Conservation (phyloP, 176 grass and related monocot genomes). For the Themeda triandra region DNA sequence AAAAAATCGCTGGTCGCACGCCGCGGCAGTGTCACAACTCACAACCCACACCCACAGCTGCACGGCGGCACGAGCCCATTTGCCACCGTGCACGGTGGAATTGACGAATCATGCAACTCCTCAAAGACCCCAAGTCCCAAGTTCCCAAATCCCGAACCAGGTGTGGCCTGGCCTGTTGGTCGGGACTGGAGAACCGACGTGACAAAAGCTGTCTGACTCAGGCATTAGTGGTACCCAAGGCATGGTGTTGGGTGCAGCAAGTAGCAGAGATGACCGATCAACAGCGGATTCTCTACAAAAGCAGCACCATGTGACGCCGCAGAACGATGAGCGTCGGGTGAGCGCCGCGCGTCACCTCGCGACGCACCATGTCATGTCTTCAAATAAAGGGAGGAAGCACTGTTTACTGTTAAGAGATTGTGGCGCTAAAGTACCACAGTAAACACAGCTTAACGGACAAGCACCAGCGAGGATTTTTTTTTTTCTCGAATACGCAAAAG, state of each 20-base stretch:
- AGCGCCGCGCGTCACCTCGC: constrained; percentile 28
- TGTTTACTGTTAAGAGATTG: not conserved
- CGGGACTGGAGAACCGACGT: constrained; percentile 8
- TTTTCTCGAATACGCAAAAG: too few species aligned
- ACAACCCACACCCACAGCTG: not conserved
- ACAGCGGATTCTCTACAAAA: constrained; percentile 39
- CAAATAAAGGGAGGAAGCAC: not conserved
- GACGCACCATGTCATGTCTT: constrained; percentile 1
- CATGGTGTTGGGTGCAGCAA: not conserved
- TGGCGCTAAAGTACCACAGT: not conserved
- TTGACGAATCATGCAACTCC: not conserved
- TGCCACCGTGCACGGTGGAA: too few species aligned
- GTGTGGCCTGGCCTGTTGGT: not conserved
- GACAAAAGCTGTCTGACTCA: constrained; percentile 35
- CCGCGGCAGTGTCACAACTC: not conserved
- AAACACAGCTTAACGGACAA: not conserved
- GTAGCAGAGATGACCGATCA: constrained; percentile 36
- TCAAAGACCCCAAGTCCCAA: not conserved
- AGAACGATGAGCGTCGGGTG: not conserved
- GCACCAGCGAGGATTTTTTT: too few species aligned
- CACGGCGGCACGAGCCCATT: not conserved
- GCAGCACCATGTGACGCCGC: constrained; percentile 32
- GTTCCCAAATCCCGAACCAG: not conserved
- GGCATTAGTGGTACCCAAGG: constrained; percentile 1
- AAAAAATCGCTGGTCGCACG: too few species aligned